Evolutionary conservation across 805 yeast genomes (phyloP), one percentile per base, ranked within the genome.

Genomic region (Candida vaughaniae): DNA sequence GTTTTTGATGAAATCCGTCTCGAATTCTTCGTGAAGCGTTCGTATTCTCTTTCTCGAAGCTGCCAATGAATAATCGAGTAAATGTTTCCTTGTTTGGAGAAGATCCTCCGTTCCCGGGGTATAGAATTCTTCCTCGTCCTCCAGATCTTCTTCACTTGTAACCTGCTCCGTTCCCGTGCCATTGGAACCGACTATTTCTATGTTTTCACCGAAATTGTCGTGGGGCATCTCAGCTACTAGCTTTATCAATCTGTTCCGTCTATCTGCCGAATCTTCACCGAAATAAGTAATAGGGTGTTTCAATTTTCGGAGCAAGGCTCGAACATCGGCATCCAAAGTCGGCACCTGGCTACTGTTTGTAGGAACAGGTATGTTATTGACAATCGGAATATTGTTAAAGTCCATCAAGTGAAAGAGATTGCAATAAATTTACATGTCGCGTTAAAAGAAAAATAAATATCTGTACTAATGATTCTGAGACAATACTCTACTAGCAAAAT

Each of bases 71-170:
- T 59, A 61, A 4, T 58, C 42, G 0, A 88, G 73, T 0, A 90
- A 66, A 2, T 46, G 42, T 25, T 60, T 55, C 35, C 98, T 69
- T 0, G 78, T 71, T 1, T 67, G 61, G 6, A 71, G 60, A 7
- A 90, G 57, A 5, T 68, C 75, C 3, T 60, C 63, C 0, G 74
- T 58, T 0, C 95, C 96, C 0, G 95, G 95, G 0, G 96, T 88
- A 51, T 79, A 88, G 52, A 84, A 89, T 42, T 88, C 95, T 1
- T 60, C 71, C 1, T 58, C 73, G 5, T 55, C 66, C 1, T 49
- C 61, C 3, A 46, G 58, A 3, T 41, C 60, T 3, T 45, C 49
- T n/a, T 38, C 51, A 25, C 38, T 48, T 15, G 42, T 50, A 6
- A 29, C 40, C 19, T 45, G 48, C 14, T 51, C 50, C 17, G 29